phyloP scores from a whole-genome alignment of 1,284 basidiomycete species.

The Trichosporon ovoides region DNA sequence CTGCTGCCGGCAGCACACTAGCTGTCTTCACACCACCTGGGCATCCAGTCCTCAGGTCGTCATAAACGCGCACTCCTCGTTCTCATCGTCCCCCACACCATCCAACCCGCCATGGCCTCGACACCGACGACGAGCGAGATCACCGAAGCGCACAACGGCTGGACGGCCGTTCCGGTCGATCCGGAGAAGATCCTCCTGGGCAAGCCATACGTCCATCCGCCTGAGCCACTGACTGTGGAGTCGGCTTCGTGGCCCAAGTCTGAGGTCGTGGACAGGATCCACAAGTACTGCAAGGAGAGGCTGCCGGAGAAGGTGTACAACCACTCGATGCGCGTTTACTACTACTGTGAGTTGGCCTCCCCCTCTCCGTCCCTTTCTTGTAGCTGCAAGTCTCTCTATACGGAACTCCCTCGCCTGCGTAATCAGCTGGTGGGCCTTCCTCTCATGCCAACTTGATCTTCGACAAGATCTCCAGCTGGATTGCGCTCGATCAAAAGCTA shows the following conservation, averaged over 20 bases:
- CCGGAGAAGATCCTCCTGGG: neutral
- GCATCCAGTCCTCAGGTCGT: too few species aligned
- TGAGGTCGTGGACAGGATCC: constrained; percentile 13
- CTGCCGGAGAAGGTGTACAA: constrained; percentile 55
- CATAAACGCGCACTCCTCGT: too few species aligned
- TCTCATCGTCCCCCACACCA: too few species aligned
- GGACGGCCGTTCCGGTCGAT: constrained; percentile 12
- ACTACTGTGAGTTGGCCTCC: constrained; percentile 17
- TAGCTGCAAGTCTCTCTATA: too few species aligned
- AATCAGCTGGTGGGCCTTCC: too few species aligned
- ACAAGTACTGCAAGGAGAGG: constrained; percentile 27
- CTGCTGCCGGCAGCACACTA: too few species aligned
- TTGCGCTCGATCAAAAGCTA: too few species aligned
- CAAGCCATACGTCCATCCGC: neutral
- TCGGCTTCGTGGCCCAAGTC: constrained; percentile 14
- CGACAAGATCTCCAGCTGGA: too few species aligned
- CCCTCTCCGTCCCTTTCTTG: too few species aligned
- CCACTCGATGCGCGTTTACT: constrained; percentile 55
- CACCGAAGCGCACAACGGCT: constrained; percentile 2
- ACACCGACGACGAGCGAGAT: neutral
- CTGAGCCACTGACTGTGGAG: neutral
- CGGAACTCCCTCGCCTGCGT: too few species aligned
- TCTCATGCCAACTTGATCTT: too few species aligned
- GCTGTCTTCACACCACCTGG: too few species aligned
- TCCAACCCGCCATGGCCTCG: neutral